Percentiles rank a stretch among this genome's conserved stretches.
Evolutionary conservation across 495 filamentous ascomycete genomes (phyloP).

Genomic region (Oleoguttula mirabilis): DNA sequence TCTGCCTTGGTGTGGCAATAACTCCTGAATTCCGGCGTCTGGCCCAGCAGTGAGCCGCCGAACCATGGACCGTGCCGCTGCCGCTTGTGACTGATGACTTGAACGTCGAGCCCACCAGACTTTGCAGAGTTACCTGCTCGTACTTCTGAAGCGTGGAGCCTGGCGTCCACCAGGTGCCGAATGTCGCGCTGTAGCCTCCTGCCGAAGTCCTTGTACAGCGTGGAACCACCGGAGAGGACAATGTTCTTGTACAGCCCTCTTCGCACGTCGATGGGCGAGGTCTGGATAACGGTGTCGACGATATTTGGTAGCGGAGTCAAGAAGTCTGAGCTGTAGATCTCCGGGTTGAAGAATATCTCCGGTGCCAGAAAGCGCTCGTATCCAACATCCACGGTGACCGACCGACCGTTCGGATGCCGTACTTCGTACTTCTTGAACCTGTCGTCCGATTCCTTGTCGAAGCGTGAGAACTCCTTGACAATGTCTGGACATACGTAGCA

Average conservation of each 20-base stretch:
- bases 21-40: constrained; percentile 96
- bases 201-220: constrained; percentile 95
- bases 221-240: constrained; percentile 90
- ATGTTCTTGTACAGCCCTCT: constrained; percentile 99
- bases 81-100: constrained; percentile 90
- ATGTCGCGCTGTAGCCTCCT: constrained; percentile 92
- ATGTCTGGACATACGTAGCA: constrained; percentile 98
- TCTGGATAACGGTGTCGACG: constrained; percentile 93
- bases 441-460: constrained; percentile 73
- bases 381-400: constrained; percentile 78
- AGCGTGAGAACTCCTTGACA: constrained; percentile 90
- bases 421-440: constrained; percentile 83
- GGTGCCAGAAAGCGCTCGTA: constrained; percentile 97
- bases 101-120: constrained; percentile 80
- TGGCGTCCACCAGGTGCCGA: constrained; percentile 81
- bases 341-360: constrained; percentile 99
- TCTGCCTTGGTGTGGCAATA: constrained; percentile 97
- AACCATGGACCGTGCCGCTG: constrained; percentile 98
- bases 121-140: constrained; percentile 64
- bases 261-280: constrained; percentile 91
- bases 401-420: constrained; percentile 72
- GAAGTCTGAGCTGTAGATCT: constrained; percentile 98
- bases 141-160: constrained; percentile 83
- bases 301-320: constrained; percentile 86
- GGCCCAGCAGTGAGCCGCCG: constrained; percentile 86